phyloP scores from a whole-genome alignment of 768 basidiomycete species.

The Lepiota venenata region DNA sequence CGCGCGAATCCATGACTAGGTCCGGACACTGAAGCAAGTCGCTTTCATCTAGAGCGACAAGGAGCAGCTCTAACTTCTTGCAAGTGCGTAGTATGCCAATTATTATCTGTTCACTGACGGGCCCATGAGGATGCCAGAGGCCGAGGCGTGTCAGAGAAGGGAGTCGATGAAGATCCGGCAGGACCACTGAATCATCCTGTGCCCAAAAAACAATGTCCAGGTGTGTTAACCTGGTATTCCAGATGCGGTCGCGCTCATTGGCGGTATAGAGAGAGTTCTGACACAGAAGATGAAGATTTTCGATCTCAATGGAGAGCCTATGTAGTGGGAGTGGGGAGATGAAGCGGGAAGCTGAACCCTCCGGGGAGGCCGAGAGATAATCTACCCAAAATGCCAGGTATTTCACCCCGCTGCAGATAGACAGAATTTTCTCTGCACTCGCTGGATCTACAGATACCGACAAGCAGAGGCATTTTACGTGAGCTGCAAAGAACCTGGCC shows the following conservation, averaged over 20 bases:
- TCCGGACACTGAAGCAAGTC: constrained; percentile 21
- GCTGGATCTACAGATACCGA: constrained; percentile 26
- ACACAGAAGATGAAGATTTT: constrained; percentile 24
- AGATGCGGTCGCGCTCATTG: constrained; percentile 14
- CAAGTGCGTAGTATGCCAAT: constrained; percentile 23
- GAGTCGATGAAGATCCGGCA: constrained; percentile 26
- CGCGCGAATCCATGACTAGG: constrained; percentile 22
- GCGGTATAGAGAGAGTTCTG: constrained; percentile 2
- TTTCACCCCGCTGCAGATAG: constrained; percentile 32
- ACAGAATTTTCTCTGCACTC: constrained; percentile 29
- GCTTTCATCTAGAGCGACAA: constrained; percentile 24
- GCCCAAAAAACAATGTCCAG: constrained; percentile 36
- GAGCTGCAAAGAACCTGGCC: constrained; percentile 28
- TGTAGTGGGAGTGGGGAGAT: constrained; percentile 25
- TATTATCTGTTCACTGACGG: constrained; percentile 20
- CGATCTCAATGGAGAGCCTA: constrained; percentile 32
- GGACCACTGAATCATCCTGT: constrained; percentile 17
- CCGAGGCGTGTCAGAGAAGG: constrained; percentile 30
- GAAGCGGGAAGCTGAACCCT: constrained; percentile 18
- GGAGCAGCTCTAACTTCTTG: constrained; percentile 22
- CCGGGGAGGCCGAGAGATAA: constrained; percentile 20
- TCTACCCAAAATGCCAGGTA: constrained; percentile 38
- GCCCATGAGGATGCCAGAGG: constrained; percentile 23
- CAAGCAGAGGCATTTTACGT: constrained; percentile 38
- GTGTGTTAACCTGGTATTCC: constrained; percentile 30